These are phyloP conservation scores for Arctostaphylos glauca DNA, from an alignment of 148 eudicot species.

Conservation along the genomic window DNA sequence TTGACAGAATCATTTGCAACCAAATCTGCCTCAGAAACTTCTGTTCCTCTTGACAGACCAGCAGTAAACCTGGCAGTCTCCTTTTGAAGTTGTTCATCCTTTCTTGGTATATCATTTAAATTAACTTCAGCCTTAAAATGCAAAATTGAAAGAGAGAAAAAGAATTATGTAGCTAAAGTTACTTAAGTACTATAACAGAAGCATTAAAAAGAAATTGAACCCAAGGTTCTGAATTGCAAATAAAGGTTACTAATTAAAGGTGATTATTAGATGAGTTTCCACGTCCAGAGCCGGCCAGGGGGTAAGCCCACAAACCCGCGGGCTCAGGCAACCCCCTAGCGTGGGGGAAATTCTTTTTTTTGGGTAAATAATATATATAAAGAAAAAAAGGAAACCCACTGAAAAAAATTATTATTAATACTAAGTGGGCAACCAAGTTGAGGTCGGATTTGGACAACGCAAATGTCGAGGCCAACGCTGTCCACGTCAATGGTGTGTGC, in stretches of 20 bases:
- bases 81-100: slow-evolving; percentile 18
- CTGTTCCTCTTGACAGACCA: slow-evolving; percentile 16
- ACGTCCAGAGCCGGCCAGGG: no score
- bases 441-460: no score
- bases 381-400: no score
- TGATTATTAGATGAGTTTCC: neutral
- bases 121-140: slow-evolving; percentile 30
- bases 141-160: slow-evolving; percentile 1
- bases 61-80: slow-evolving; percentile 8
- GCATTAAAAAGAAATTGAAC: neutral
- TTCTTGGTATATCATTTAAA: slow-evolving; percentile 18
- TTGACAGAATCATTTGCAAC: slow-evolving; percentile 25
- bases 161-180: neutral
- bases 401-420: no score
- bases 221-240: neutral
- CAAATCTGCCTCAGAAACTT: slow-evolving; percentile 23
- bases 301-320: no score
- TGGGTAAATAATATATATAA: no score
- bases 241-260: neutral
- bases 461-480: no score
- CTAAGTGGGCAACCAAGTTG: no score
- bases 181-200: neutral
- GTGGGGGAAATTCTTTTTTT: no score
- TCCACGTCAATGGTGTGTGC: neutral
- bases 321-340: no score